A percentile compares a stretch with the other conserved stretches of the same genome.
phyloP scores from a whole-genome alignment of 106 monocot species.

The Vanilla planifolia region DNA sequence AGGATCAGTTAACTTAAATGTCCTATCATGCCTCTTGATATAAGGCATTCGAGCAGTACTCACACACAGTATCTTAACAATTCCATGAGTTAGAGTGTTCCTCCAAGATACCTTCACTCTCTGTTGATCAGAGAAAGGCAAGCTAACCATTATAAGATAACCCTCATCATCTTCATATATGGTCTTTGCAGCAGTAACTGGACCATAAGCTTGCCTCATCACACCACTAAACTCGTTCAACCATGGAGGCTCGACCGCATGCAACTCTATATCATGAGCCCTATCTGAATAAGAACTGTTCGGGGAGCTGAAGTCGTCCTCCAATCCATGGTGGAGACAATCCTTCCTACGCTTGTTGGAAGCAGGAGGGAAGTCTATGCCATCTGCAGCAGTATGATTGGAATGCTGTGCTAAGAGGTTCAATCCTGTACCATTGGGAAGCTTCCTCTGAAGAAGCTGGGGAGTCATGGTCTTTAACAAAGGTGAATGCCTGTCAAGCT shows the following conservation, averaged over 20 bases:
- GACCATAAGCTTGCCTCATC: constrained; percentile 31
- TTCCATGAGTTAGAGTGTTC: constrained; percentile 29
- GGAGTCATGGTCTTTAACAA: constrained; percentile 5
- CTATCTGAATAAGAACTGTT: constrained; percentile 21
- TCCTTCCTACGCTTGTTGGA: constrained; percentile 45
- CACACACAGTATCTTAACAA: constrained; percentile 27
- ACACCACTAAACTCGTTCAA: constrained; percentile 27
- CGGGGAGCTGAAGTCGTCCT: constrained; percentile 39
- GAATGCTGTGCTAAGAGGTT: constrained; percentile 39
- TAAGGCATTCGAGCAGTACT: constrained; percentile 33
- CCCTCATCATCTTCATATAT: constrained; percentile 35
- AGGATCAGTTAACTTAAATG: constrained; percentile 27
- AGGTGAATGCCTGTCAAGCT: constrained; percentile 40
- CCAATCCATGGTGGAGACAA: constrained; percentile 27
- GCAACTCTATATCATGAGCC: constrained; percentile 37
- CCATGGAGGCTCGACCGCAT: constrained; percentile 38
- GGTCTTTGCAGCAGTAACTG: constrained; percentile 36
- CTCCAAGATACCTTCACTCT: constrained; percentile 37
- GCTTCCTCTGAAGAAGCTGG: constrained; percentile 27
- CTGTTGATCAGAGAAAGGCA: constrained; percentile 27
- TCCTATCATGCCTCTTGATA: constrained; percentile 31
- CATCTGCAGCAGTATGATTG: constrained; percentile 24
- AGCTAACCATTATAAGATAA: constrained; percentile 33
- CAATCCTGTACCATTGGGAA: constrained; percentile 38
- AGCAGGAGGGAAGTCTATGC: constrained; percentile 37